Evolutionary conservation across 176 grass and related monocot species (phyloP).

Genomic region (Puccinellia tenuiflora): DNA sequence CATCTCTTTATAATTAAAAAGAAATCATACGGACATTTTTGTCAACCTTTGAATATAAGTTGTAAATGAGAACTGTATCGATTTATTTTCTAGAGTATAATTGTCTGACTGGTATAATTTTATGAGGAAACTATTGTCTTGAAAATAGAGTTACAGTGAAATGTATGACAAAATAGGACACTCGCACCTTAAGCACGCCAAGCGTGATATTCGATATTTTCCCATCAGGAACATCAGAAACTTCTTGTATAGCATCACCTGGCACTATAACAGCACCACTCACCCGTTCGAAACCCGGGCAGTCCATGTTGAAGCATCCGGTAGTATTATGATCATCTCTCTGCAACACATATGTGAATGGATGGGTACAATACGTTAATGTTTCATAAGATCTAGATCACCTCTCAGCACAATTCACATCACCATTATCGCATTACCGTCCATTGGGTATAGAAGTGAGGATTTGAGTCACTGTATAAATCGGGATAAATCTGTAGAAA

Average conservation of each 20-base stretch:
- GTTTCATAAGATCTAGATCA: not conserved
- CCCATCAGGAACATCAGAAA: not conserved
- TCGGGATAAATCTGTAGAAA: not conserved
- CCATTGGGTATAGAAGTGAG: not conserved
- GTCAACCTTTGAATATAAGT: no score
- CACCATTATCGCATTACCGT: not conserved
- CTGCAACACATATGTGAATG: not conserved
- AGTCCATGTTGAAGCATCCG: not conserved
- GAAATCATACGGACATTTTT: no score
- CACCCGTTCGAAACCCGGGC: not conserved
- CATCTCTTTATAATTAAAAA: no score
- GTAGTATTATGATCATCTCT: not conserved
- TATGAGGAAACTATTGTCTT: no score
- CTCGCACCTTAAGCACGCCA: no score
- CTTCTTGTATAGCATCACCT: not conserved
- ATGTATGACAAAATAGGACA: no score
- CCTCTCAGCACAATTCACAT: not conserved
- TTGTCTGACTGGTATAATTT: no score
- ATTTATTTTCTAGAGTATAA: no score
- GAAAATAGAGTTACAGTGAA: no score
- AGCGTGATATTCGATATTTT: no score
- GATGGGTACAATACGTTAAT: not conserved
- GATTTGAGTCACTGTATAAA: not conserved
- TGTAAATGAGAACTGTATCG: no score
- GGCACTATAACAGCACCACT: not conserved